Conservation (phyloP, 306 rosid genomes). For the Dryas octopetala region DNA sequence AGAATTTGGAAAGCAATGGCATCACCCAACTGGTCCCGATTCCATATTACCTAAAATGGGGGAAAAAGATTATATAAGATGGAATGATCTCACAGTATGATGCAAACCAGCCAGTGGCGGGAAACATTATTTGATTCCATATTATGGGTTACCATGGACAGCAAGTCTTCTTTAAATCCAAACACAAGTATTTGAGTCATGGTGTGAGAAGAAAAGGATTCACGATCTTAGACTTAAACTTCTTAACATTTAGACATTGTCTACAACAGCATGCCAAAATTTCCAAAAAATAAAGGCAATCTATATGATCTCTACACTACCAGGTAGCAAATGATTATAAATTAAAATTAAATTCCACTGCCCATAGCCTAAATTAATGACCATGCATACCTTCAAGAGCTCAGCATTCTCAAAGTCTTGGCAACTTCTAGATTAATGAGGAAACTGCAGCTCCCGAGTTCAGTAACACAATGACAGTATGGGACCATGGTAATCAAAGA, state of each 20-base stretch:
- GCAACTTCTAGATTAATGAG: slow-evolving; percentile 18
- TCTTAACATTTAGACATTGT: too few species aligned
- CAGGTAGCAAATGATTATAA: background rate
- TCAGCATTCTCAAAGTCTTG: slow-evolving; percentile 39
- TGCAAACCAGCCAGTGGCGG: background rate
- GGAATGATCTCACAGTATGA: background rate
- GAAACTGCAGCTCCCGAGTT: slow-evolving; percentile 49
- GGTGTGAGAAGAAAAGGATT: too few species aligned
- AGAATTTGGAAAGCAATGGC: slow-evolving; percentile 32
- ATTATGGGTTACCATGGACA: too few species aligned
- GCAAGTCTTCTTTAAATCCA: too few species aligned
- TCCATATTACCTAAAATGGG: slow-evolving; percentile 32
- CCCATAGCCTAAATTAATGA: slow-evolving; percentile 5
- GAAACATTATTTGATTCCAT: background rate
- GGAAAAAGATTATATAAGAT: background rate
- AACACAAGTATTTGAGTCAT: too few species aligned
- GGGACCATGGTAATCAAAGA: slow-evolving; percentile 35
- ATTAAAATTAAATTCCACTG: background rate
- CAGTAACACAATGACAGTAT: slow-evolving; percentile 24
- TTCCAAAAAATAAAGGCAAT: background rate
- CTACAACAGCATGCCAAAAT: too few species aligned
- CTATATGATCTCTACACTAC: background rate
- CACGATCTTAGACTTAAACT: too few species aligned
- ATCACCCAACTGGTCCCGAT: slow-evolving; percentile 33
- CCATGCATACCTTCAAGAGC: slow-evolving; percentile 51